A percentile compares a stretch with the other conserved stretches of the same genome.
Evolutionary conservation across 23 red algal species (phyloP).

Genomic region (Agarophyton chilense): DNA sequence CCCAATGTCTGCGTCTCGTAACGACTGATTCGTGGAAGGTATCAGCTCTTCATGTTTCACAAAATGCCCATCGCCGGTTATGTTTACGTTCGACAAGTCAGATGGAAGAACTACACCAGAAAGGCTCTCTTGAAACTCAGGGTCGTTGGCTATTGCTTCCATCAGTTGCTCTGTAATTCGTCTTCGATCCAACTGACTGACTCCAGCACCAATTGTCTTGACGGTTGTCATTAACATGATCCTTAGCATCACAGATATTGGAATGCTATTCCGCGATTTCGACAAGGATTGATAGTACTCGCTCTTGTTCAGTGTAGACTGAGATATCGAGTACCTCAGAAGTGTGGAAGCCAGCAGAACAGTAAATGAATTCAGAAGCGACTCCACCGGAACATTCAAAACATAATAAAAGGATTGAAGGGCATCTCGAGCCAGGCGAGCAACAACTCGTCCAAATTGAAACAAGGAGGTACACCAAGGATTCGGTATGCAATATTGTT

Average conservation of each 20-base stretch:
- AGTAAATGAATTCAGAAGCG: slow-evolving; percentile 24
- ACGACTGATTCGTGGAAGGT: not conserved
- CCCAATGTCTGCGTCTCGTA: slow-evolving; percentile 31
- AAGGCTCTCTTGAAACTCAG: slow-evolving; percentile 20
- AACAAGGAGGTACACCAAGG: not conserved
- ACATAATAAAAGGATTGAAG: slow-evolving; percentile 1
- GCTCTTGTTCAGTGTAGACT: too few relatives aligned
- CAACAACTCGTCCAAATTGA: not conserved
- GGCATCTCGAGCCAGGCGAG: slow-evolving; percentile 10
- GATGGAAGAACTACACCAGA: slow-evolving; percentile 8
- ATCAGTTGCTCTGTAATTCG: slow-evolving; percentile 24
- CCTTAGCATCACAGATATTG: not conserved
- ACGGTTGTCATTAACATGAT: slow-evolving; percentile 15
- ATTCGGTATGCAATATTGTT: not conserved
- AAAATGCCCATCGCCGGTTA: slow-evolving; percentile 29
- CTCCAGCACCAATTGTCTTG: slow-evolving; percentile 23
- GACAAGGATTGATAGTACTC: not conserved
- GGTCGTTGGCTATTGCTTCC: not conserved
- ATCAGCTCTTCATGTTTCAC: slow-evolving; percentile 36
- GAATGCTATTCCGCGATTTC: not conserved
- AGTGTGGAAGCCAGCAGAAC: not conserved
- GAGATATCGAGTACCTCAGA: not conserved
- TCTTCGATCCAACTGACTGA: slow-evolving; percentile 17
- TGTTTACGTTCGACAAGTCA: slow-evolving; percentile 43
- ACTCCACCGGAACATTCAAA: slow-evolving; percentile 42